Evolutionary conservation across 331 rosid genomes (phyloP).

Genomic region (Cydonia oblonga): DNA sequence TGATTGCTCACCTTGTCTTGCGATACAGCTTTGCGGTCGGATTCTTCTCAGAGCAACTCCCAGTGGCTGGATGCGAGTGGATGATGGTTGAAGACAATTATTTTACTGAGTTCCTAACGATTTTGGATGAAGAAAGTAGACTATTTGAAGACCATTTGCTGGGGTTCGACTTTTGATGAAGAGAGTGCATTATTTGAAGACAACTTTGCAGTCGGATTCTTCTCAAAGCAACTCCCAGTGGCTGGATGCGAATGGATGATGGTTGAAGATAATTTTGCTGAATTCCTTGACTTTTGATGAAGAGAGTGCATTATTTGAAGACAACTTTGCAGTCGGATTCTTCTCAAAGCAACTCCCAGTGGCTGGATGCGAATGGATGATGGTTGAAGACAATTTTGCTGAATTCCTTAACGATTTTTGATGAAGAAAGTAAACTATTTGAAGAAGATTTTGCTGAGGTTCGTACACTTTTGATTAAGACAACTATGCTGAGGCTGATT

Average conservation of each 20-base stretch:
- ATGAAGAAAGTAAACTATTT: background rate
- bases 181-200: background rate
- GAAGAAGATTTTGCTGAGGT: background rate
- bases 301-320: too few species aligned
- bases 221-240: background rate
- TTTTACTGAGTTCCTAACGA: too few species aligned
- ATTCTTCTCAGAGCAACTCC: slow-evolving; percentile 1
- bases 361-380: background rate
- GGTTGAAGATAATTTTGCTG: too few species aligned
- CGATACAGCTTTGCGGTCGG: background rate
- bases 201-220: slow-evolving; percentile 2
- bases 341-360: background rate
- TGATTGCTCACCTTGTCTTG: slow-evolving; percentile 1
- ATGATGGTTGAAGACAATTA: background rate
- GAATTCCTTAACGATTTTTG: background rate
- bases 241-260: background rate
- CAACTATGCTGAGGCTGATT: background rate
- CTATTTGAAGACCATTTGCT: too few species aligned
- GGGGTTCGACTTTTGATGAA: too few species aligned
- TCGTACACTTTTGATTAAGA: background rate
- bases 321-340: slow-evolving; percentile 1
- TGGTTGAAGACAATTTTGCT: too few species aligned
- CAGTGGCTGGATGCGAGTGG: background rate
- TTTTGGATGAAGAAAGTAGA: too few species aligned
- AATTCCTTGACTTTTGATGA: too few species aligned